These are phyloP conservation scores for Amanita pallidorosea DNA, from an alignment of 768 basidiomycete species.

Conservation along the genomic window DNA sequence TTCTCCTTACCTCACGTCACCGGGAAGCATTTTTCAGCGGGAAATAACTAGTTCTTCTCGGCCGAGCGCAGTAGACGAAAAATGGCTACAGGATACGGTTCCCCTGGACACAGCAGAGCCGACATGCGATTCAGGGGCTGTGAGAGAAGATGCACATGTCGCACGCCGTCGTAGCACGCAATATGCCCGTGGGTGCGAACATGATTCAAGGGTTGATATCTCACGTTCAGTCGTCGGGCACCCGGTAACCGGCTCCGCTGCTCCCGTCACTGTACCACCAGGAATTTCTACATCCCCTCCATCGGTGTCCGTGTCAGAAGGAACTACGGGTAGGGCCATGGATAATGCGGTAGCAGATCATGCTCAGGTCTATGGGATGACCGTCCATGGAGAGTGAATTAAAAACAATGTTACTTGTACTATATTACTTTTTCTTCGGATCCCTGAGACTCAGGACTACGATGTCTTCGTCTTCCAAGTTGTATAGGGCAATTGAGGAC, in stretches of 20 bases:
- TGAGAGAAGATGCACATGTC: not conserved
- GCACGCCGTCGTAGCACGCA: not conserved
- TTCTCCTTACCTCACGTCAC: slow-evolving; percentile 44
- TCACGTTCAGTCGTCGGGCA: not conserved
- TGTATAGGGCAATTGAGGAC: slow-evolving; percentile 76
- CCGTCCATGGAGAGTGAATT: too few relatives aligned
- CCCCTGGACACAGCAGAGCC: slow-evolving; percentile 21
- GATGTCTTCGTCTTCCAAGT: slow-evolving; percentile 85
- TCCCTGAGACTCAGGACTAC: slow-evolving; percentile 71
- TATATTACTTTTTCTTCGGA: slow-evolving; percentile 54
- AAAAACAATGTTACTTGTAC: not conserved
- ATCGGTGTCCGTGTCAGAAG: not conserved
- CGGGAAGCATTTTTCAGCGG: slow-evolving; percentile 36
- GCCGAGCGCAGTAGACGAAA: slow-evolving; percentile 42
- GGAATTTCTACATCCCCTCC: not conserved
- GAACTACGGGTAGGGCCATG: not conserved
- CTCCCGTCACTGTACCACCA: not conserved
- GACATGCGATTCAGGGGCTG: not conserved
- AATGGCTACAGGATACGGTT: slow-evolving; percentile 57
- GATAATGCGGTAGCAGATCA: not conserved
- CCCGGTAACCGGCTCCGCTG: not conserved
- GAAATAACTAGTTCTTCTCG: slow-evolving; percentile 19
- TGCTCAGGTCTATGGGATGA: not conserved
- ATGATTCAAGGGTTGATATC: not conserved
- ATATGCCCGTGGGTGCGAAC: not conserved